These are phyloP conservation scores for Aphanomyces cochlioides DNA, from an alignment of 352 stramenopile genomes.

Conservation along the genomic window DNA sequence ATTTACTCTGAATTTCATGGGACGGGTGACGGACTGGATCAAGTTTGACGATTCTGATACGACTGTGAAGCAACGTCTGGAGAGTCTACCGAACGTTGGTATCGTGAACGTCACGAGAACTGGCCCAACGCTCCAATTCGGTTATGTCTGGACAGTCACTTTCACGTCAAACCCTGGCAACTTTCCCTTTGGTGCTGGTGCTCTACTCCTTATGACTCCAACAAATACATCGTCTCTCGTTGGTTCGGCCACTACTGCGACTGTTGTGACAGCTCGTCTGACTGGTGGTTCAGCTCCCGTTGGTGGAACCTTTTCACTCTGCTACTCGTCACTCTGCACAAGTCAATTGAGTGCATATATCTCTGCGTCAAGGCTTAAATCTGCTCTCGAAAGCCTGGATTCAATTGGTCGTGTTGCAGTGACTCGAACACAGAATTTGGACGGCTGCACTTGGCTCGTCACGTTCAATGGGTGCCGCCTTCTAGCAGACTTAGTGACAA, in stretches of 20 bases:
- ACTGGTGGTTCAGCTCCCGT: constrained; percentile 51
- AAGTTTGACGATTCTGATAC: constrained; percentile 90
- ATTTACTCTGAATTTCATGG: constrained; percentile 87
- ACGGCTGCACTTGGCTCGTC: constrained; percentile 88
- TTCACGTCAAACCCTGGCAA: constrained; percentile 91
- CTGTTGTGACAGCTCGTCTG: constrained; percentile 35
- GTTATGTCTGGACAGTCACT: constrained; percentile 93
- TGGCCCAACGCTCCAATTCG: constrained; percentile 78
- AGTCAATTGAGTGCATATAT: constrained; percentile 54
- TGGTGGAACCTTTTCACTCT: constrained; percentile 51
- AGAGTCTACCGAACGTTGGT: constrained; percentile 92
- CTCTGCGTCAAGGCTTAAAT: constrained; percentile 40
- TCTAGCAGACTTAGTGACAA: constrained; percentile 39
- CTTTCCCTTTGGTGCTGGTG: constrained; percentile 80
- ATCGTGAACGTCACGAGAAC: constrained; percentile 81
- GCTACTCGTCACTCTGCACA: constrained; percentile 36
- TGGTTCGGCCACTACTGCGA: constrained; percentile 45
- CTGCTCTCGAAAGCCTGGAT: constrained; percentile 45
- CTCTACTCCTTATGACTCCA: constrained; percentile 42
- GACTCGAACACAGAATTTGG: constrained; percentile 44
- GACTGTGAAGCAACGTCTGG: constrained; percentile 86
- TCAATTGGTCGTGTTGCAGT: constrained; percentile 66
- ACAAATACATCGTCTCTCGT: constrained; percentile 44
- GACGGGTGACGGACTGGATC: constrained; percentile 85
- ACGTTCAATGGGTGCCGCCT: constrained; percentile 83